A percentile compares a stretch with the other conserved stretches of the same genome.
Evolutionary conservation across 805 yeast genomes (phyloP).

Genomic region (Debaryomyces tyrocola): DNA sequence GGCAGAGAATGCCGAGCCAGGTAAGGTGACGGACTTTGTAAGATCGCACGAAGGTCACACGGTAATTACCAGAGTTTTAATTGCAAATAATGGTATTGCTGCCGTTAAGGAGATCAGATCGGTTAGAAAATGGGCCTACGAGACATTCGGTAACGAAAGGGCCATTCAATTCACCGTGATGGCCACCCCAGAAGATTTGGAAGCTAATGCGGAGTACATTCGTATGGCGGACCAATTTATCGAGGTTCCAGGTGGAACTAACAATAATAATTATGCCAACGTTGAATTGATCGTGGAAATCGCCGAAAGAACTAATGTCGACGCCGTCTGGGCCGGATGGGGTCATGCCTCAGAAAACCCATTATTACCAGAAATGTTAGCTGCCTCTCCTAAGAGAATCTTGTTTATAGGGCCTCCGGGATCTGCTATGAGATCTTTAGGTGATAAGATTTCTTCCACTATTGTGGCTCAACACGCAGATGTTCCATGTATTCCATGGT

Average conservation of each 20-base stretch:
- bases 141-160: constrained; percentile 95
- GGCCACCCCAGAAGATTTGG: constrained; percentile 99
- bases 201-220: constrained; percentile 95
- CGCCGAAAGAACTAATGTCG: constrained; percentile 94
- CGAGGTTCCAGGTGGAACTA: constrained; percentile 99
- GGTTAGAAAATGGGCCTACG: constrained; percentile 98
- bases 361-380: constrained; percentile 85
- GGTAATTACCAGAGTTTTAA: constrained; percentile 81
- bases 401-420: constrained; percentile 99
- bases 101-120: constrained; percentile 98
- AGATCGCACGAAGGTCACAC: constrained; percentile 90
- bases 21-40: constrained; percentile 81
- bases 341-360: constrained; percentile 99
- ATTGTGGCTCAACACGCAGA: constrained; percentile 98
- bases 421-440: constrained; percentile 98
- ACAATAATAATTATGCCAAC: constrained; percentile 97
- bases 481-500: constrained; percentile 99
- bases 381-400: constrained; percentile 87
- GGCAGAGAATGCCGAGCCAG: constrained; percentile 73
- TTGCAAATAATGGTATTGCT: constrained; percentile 98
- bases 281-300: constrained; percentile 95
- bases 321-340: constrained; percentile 99
- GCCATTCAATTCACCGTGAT: constrained; percentile 93
- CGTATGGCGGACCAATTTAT: constrained; percentile 99
- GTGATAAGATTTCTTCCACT: constrained; percentile 97